These are phyloP conservation scores for Bjerkandera adusta DNA, from an alignment of 1,284 basidiomycete genomes.

Conservation along the genomic window DNA sequence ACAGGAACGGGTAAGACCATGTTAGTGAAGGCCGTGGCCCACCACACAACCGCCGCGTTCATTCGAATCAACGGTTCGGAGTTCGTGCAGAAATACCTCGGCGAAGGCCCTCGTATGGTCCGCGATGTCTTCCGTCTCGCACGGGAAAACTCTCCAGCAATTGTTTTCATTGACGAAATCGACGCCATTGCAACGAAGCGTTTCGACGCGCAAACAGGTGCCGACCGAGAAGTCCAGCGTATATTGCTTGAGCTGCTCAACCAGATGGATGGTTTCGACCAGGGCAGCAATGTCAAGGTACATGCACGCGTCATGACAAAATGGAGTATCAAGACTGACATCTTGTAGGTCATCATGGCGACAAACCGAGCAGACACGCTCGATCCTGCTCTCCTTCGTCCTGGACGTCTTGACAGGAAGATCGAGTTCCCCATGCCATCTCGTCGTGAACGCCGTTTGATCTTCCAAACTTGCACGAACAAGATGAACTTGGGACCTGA, in stretches of 20 bases:
- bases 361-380: constrained; percentile 96
- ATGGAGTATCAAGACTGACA: background rate
- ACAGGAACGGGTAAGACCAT: constrained; percentile 99
- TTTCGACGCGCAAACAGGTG: constrained; percentile 99
- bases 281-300: constrained; percentile 98
- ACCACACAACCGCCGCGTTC: constrained; percentile 96
- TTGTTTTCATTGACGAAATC: constrained; percentile 99
- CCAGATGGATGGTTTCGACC: constrained; percentile 99
- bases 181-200: constrained; percentile 99
- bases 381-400: constrained; percentile 95
- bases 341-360: constrained; percentile 92
- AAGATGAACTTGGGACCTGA: constrained; percentile 99
- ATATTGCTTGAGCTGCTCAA: constrained; percentile 98
- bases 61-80: constrained; percentile 98
- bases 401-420: constrained; percentile 97
- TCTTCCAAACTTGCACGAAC: constrained; percentile 96
- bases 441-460: constrained; percentile 92
- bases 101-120: constrained; percentile 99
- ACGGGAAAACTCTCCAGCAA: constrained; percentile 95
- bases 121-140: constrained; percentile 98
- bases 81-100: constrained; percentile 99
- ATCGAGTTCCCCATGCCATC: constrained; percentile 98
- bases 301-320: constrained; percentile 2
- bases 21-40: constrained; percentile 98
- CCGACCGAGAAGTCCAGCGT: constrained; percentile 98